These are phyloP conservation scores for Sporopachydermia cereana DNA, from an alignment of 1,139 yeast species.

Conservation along the genomic window DNA sequence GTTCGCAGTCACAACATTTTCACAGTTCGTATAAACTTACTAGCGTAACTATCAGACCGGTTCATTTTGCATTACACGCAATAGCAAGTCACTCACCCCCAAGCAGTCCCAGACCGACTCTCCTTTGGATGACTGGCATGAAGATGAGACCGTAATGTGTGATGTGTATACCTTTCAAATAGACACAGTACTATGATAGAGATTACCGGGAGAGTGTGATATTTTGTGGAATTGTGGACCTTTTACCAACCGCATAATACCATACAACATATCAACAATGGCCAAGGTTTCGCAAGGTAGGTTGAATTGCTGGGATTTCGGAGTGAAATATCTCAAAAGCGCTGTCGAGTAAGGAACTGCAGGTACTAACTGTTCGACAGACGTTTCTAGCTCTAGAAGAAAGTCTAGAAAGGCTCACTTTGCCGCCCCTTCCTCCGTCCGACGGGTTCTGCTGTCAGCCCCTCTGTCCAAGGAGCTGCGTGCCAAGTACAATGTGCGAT, in stretches of 20 bases:
- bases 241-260: neutral
- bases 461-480: slow-evolving; percentile 99
- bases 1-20: too few relatives aligned
- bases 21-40: too few relatives aligned
- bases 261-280: slow-evolving; percentile 17
- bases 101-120: too few relatives aligned
- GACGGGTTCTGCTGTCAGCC: slow-evolving; percentile 95
- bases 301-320: slow-evolving; percentile 9
- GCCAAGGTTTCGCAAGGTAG: slow-evolving; percentile 25
- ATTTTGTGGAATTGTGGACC: too few relatives aligned
- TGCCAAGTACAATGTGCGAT: slow-evolving; percentile 91
- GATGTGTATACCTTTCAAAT: too few relatives aligned
- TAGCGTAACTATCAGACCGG: too few relatives aligned
- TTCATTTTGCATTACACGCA: too few relatives aligned
- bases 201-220: too few relatives aligned
- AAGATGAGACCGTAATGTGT: too few relatives aligned
- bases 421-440: slow-evolving; percentile 92
- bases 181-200: too few relatives aligned
- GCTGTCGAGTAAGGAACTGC: slow-evolving; percentile 1
- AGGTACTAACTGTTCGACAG: slow-evolving; percentile 24
- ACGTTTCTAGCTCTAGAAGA: slow-evolving; percentile 99
- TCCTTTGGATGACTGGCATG: too few relatives aligned
- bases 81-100: too few relatives aligned
- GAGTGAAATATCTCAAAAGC: slow-evolving; percentile 8
- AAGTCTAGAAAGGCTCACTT: slow-evolving; percentile 99